These are phyloP conservation scores for Aspergillus tamarii DNA, from an alignment of 2,329 filamentous ascomycete genomes.

Conservation along the genomic window DNA sequence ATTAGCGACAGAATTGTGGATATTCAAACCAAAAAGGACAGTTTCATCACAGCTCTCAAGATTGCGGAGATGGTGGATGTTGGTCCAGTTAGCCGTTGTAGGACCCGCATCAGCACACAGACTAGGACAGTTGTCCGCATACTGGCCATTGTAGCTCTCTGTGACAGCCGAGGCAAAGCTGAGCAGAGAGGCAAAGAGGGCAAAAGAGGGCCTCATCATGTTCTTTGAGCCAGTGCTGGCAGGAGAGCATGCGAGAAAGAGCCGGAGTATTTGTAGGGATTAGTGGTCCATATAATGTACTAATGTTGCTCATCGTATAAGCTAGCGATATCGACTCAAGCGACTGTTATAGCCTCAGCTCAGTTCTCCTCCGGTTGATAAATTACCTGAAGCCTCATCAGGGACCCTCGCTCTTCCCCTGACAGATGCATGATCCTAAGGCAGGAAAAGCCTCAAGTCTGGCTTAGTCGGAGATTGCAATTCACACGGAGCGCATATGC, in stretches of 20 bases:
- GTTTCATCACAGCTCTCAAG: background rate
- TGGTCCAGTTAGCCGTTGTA: background rate
- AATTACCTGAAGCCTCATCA: background rate
- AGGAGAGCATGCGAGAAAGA: background rate
- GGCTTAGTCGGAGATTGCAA: background rate
- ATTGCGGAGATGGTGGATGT: background rate
- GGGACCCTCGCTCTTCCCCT: background rate
- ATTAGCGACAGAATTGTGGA: background rate
- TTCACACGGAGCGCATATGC: background rate
- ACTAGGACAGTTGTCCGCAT: background rate
- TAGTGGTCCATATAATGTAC: background rate
- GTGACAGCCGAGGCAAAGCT: background rate
- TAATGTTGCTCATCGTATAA: background rate
- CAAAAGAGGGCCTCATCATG: background rate
- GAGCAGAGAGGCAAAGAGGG: background rate
- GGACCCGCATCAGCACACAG: background rate
- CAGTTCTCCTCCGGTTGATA: background rate
- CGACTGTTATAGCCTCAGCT: background rate
- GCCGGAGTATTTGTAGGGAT: background rate
- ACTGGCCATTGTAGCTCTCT: background rate
- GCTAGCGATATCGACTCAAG: background rate
- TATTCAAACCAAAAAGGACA: constrained; percentile 7
- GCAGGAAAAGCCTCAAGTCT: background rate
- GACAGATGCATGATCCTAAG: background rate
- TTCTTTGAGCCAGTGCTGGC: background rate